Evolutionary conservation across 2,329 filamentous ascomycete species (phyloP), one percentile per base, ranked within the genome.

Genomic region (Neurospora sp.): DNA sequence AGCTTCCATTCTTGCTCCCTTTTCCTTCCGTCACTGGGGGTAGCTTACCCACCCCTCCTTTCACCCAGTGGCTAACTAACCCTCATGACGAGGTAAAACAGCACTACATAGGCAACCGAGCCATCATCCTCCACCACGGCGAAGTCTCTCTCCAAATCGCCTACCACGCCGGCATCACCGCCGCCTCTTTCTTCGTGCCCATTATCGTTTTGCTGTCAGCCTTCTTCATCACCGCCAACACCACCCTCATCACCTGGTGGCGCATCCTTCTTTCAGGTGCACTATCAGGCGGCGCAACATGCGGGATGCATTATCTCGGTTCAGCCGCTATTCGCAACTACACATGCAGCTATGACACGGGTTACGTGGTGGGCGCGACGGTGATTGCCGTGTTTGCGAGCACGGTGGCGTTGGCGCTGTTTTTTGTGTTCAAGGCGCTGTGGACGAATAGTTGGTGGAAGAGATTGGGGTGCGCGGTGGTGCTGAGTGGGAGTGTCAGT

Each of bases 301-400:
- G 91, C 71, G 91, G 90, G 39, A 96, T 96, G 92, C 92, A 96
- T 78, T 96, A 96, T 76, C 83, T 95, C 19, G 92, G 92, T n/a
- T 93, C 96, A 77, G 87, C 91, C 39, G 92, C 92, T 40, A 93
- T 95, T 72, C 84, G 85, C 37, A 95, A 96, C 77, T 97, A 96
- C 76, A 80, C 77, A 4, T 89, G 91, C 74, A 80, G 83, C 11
- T 93, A 94, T 74, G 79, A 80, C 3, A 76, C 81, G 15, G 81
- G 80, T 28, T 88, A 88, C 76, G 85, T 96, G 17, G 81, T 90
- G 2, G 91, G 89, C 2, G 87, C 92, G 5, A 87, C 88, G 23
- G 77, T 90, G 66, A 93, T 96, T 72, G 91, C 93, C 4, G 85
- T 92, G 3, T 84, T 87, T 8, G 91, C 91, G 6, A 93, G 90